These are phyloP conservation scores for Meyerozyma elateridarum DNA, from an alignment of 1,139 yeast species.

Conservation along the genomic window DNA sequence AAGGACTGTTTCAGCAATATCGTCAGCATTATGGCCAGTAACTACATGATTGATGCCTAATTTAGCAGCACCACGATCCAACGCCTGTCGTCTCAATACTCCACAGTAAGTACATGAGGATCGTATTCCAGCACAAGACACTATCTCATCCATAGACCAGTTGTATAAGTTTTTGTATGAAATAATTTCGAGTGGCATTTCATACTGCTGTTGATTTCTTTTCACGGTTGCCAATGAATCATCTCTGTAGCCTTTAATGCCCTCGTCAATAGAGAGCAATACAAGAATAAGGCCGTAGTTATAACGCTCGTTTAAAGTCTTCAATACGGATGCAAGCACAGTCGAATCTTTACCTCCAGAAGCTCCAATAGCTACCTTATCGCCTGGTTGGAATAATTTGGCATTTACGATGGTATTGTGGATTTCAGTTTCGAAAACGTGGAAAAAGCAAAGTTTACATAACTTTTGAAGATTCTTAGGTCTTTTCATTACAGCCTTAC, in stretches of 20 bases:
- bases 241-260: constrained; percentile 94
- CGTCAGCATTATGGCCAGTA: constrained; percentile 99
- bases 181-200: constrained; percentile 83
- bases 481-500: constrained; percentile 83
- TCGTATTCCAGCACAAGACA: constrained; percentile 88
- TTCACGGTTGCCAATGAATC: constrained; percentile 96
- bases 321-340: constrained; percentile 83
- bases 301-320: constrained; percentile 81
- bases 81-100: constrained; percentile 90
- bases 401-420: constrained; percentile 80
- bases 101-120: constrained; percentile 98
- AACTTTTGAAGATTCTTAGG: constrained; percentile 89
- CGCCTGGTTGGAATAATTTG: constrained; percentile 71
- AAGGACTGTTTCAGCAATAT: constrained; percentile 96
- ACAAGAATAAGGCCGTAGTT: constrained; percentile 81
- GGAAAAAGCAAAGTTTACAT: constrained; percentile 88
- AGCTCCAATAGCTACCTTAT: constrained; percentile 92
- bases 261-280: constrained; percentile 88
- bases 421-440: constrained; percentile 91
- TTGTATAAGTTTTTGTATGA: constrained; percentile 84
- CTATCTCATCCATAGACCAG: constrained; percentile 99
- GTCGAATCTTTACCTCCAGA: constrained; percentile 99
- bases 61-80: constrained; percentile 94
- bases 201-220: constrained; percentile 83
- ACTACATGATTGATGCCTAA: constrained; percentile 85